Evolutionary conservation across 75 land plant genomes (phyloP).

Genomic region (Selaginella tamariscina): DNA sequence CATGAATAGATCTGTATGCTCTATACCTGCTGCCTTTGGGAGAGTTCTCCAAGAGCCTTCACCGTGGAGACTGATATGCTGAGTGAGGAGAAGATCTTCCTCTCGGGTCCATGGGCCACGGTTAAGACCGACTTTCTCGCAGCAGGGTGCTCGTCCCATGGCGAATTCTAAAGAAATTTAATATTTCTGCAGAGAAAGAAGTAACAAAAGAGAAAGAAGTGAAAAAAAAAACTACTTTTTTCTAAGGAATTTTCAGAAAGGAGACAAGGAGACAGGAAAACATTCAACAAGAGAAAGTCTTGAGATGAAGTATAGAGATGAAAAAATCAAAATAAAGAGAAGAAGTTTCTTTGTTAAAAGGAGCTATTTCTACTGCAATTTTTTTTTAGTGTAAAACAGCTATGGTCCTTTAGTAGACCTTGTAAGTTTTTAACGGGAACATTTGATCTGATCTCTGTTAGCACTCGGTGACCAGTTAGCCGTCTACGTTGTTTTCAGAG

Average conservation of each 20-base stretch:
- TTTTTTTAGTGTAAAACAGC: not conserved
- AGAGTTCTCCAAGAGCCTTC: slow-evolving; percentile 16
- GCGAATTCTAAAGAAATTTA: not conserved
- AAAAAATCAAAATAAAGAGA: not conserved
- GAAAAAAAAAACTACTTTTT: not conserved
- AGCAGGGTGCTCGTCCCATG: slow-evolving; percentile 19
- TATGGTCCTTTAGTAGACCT: not conserved
- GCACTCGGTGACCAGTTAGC: not conserved
- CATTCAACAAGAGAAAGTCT: not conserved
- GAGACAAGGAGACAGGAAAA: not conserved
- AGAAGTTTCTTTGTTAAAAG: not conserved
- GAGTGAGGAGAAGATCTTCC: slow-evolving; percentile 13
- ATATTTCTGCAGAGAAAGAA: not conserved
- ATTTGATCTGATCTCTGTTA: not conserved
- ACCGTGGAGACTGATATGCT: slow-evolving; percentile 12
- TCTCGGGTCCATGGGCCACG: slow-evolving; percentile 18
- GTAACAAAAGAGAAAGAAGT: not conserved
- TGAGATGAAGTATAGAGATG: not conserved
- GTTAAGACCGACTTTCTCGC: slow-evolving; percentile 18
- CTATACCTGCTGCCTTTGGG: slow-evolving; percentile 17
- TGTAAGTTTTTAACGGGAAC: not conserved
- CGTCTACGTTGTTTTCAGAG: not conserved
- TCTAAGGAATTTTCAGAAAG: not conserved
- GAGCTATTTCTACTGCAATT: not conserved
- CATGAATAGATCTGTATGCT: not conserved